Conservation (phyloP, 805 yeast species). For the Starmerella asiatica region DNA sequence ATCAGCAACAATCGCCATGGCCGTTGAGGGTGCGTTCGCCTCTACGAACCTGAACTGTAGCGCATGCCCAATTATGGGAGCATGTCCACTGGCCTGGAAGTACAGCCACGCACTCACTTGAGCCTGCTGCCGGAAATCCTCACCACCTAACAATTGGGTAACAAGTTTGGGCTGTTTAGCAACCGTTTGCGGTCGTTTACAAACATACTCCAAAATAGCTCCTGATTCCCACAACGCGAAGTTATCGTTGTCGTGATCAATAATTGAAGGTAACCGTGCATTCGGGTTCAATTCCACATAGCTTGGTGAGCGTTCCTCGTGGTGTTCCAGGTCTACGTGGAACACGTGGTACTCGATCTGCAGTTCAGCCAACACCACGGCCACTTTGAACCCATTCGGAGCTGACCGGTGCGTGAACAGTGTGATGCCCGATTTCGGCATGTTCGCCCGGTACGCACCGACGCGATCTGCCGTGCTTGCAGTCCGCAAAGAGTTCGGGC, state of each 20-base stretch:
- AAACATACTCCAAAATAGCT: constrained; percentile 72
- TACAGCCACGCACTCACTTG: constrained; percentile 81
- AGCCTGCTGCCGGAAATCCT: constrained; percentile 62
- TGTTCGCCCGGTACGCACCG: constrained; percentile 56
- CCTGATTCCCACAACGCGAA: constrained; percentile 91
- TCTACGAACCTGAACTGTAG: constrained; percentile 87
- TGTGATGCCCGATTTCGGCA: constrained; percentile 72
- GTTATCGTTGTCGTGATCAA: constrained; percentile 73
- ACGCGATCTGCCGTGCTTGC: constrained; percentile 32
- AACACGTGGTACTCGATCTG: constrained; percentile 67
- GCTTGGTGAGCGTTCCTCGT: constrained; percentile 89
- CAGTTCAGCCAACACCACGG: constrained; percentile 74
- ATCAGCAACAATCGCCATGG: constrained; percentile 70
- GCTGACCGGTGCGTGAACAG: constrained; percentile 77
- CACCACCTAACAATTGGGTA: constrained; percentile 54
- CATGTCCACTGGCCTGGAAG: constrained; percentile 93
- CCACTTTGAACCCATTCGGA: constrained; percentile 93
- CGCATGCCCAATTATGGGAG: constrained; percentile 98
- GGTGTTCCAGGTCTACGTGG: constrained; percentile 68
- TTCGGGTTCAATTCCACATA: constrained; percentile 90
- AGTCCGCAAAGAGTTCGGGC: background rate
- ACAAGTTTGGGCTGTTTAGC: constrained; percentile 34
- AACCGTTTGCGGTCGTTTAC: constrained; percentile 31
- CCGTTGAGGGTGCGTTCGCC: constrained; percentile 42
- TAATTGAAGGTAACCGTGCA: constrained; percentile 87